Percentiles rank a stretch among this genome's conserved stretches.
Conservation (phyloP, 331 rosid genomes). For the Ulmus americana region DNA sequence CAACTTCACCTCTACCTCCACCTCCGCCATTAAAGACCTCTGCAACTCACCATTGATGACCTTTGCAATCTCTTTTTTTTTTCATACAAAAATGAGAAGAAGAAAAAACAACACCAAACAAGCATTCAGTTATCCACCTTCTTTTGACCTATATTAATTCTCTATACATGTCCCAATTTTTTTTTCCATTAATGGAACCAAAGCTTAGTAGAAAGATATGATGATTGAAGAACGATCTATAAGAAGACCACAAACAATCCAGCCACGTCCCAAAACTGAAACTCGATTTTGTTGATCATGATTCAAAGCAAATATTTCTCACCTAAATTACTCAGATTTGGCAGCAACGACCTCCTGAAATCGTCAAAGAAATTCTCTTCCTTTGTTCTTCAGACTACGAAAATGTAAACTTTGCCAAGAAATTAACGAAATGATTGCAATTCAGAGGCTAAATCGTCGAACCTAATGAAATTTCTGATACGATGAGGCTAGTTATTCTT, state of each 20-base stretch:
- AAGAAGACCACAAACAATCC: conserved; percentile 1
- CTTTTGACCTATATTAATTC: no score
- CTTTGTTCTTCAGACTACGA: conserved; percentile 19
- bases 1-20: fast-evolving
- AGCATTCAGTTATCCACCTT: no score
- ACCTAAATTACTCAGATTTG: conserved; percentile 46
- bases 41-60: no score
- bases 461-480: conserved; percentile 9
- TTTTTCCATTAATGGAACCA: not conserved
- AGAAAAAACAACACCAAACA: no score
- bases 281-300: conserved; percentile 34
- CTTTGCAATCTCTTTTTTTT: no score
- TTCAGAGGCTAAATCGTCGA: conserved; percentile 36
- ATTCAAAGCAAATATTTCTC: conserved; percentile 26
- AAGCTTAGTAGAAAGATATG: conserved; percentile 12
- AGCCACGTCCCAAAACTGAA: conserved; percentile 10
- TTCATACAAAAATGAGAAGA: no score
- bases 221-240: not conserved
- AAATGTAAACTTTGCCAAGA: conserved; percentile 33
- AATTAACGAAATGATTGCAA: conserved; percentile 22
- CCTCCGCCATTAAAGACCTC: fast-evolving
- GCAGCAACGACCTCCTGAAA: conserved; percentile 8
- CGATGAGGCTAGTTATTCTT: not conserved
- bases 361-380: conserved; percentile 14
- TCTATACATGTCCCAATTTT: no score